Conservation (phyloP, 306 rosid species). For the Casuarina cunninghamiana region DNA sequence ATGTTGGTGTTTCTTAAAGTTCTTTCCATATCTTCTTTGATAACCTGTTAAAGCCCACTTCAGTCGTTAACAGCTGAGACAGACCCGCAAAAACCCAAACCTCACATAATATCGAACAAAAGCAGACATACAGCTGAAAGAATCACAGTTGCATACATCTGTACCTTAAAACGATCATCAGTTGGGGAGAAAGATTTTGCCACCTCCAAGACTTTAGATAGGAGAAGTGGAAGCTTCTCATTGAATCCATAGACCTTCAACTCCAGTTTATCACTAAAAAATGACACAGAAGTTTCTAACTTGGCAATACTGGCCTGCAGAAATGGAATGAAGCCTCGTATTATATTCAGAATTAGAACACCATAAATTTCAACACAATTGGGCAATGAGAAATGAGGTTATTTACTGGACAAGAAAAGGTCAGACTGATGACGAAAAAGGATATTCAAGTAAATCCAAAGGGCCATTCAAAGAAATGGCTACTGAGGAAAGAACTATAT, state of each 20-base stretch:
- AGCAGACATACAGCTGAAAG: background rate
- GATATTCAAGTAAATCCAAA: background rate
- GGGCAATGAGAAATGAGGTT: background rate
- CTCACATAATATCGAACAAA: background rate
- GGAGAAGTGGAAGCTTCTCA: conserved; percentile 76
- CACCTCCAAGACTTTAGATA: conserved; percentile 59
- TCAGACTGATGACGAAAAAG: background rate
- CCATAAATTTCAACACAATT: background rate
- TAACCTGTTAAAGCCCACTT: conserved; percentile 52
- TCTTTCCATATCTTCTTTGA: conserved; percentile 83
- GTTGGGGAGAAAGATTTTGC: conserved; percentile 73
- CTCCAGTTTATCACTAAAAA: conserved; percentile 74
- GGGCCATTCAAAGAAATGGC: background rate
- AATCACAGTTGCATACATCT: conserved; percentile 10
- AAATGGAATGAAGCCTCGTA: background rate
- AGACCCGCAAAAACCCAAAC: conserved; percentile 20
- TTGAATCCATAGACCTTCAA: conserved; percentile 90
- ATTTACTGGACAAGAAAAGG: background rate
- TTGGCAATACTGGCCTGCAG: conserved; percentile 90
- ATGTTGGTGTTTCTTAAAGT: conserved; percentile 77
- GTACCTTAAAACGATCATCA: conserved; percentile 74
- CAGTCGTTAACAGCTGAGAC: conserved; percentile 26
- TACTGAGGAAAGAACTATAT: background rate
- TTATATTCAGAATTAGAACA: background rate
- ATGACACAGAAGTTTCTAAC: conserved; percentile 86